Evolutionary conservation across 805 yeast species (phyloP), one percentile per base, ranked within the genome.

Genomic region (Lipomyces mesembrius): DNA sequence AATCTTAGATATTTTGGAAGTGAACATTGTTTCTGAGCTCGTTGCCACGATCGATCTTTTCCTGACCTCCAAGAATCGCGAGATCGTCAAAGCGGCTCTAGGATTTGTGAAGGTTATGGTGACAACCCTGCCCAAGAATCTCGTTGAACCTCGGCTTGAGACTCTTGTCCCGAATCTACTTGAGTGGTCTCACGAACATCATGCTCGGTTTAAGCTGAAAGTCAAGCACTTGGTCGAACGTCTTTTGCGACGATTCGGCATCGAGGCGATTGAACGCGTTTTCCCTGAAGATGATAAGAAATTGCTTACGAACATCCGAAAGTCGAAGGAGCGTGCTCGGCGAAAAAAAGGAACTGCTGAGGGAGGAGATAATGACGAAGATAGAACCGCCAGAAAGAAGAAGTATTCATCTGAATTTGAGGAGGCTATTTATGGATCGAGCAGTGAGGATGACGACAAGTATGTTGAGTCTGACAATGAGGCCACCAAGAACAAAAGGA

Each of bases 121-220:
- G 12, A 82, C 93, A 69, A 85, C 92, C 22, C 83, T 95, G 64
- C 96, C 97, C 14, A 89, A 85, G 68, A 96, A 90, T 27, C 75
- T 88, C 72, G 87, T 95, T 63, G 84, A 83, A 72, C 83, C 87
- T 8, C 87, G 88, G 72, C 84, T 94, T 73, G 83, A 83, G 43
- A 87, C 85, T 11, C 79, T 95, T 61, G 80, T 95, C 62, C 82
- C 84, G 32, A 89, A 90, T 73, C 83, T 95, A 74, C 82, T 95
- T 85, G 87, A 87, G 68, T 93, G 98, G 95, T 91, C 97, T 54
- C 95, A 92, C 77, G 98, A 93, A 77, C 98, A 94, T 79, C 91
- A 92, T 75, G 96, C 96, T 59, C 97, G 92, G 76, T 95, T 95
- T 84, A 92, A 91, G 77, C 85, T 93, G 14, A 94, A 91, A 78